phyloP scores from a whole-genome alignment of 805 yeast genomes.

The Yarrowia deformans region DNA sequence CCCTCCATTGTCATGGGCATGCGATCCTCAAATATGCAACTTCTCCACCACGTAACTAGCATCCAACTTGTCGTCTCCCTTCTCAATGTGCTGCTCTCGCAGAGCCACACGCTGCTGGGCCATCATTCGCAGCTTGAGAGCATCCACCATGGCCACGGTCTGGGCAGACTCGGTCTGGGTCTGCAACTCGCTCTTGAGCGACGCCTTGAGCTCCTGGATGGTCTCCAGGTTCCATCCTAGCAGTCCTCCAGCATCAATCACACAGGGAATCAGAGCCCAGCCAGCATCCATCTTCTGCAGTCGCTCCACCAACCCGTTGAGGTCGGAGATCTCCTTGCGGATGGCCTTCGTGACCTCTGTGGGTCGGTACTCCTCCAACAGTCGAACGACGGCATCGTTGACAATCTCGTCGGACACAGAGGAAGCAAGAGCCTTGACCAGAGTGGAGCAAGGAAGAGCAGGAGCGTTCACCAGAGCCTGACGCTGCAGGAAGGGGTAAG shows the following conservation, averaged over 20 bases:
- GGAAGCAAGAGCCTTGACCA: constrained; percentile 63
- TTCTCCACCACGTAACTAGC: constrained; percentile 26
- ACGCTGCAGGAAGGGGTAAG: constrained; percentile 70
- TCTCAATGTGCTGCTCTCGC: constrained; percentile 16
- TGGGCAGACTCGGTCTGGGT: constrained; percentile 13
- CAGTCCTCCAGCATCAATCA: constrained; percentile 77
- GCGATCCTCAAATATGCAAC: constrained; percentile 27
- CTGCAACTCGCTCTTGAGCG: constrained; percentile 15
- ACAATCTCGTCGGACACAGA: constrained; percentile 65
- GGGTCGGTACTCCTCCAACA: constrained; percentile 68
- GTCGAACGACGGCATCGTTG: constrained; percentile 72
- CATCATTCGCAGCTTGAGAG: constrained; percentile 19
- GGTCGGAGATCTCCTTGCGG: constrained; percentile 44
- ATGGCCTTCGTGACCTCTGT: constrained; percentile 50
- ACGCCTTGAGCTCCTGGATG: constrained; percentile 52
- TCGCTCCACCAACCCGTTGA: constrained; percentile 51
- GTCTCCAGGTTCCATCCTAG: constrained; percentile 67
- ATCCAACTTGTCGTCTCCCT: constrained; percentile 27
- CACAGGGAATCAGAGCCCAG: constrained; percentile 66
- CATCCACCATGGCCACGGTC: constrained; percentile 27
- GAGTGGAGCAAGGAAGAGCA: constrained; percentile 67
- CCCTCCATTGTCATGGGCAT: neutral
- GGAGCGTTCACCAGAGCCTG: constrained; percentile 85
- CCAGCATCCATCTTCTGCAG: constrained; percentile 60
- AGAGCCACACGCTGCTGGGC: constrained; percentile 31